Conservation (phyloP, 192 early-diverging fungal genomes). For the Coemansia sp. region DNA sequence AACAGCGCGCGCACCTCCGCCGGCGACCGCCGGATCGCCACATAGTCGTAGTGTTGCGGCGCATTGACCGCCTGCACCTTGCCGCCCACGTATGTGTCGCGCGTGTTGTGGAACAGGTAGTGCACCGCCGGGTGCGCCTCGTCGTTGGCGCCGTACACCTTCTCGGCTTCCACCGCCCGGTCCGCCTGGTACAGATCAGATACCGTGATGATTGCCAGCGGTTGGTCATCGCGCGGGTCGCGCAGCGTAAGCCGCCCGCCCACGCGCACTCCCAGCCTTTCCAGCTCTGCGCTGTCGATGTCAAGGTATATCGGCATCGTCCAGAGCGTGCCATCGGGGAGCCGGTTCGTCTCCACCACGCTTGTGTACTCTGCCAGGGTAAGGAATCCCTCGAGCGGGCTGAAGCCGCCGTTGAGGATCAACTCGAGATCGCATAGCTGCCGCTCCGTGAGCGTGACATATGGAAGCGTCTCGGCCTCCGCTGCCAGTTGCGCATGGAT, state of each 20-base stretch:
- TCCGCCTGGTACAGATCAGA: constrained; percentile 81
- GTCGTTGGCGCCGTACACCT: constrained; percentile 89
- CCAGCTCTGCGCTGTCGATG: constrained; percentile 68
- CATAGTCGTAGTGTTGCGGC: constrained; percentile 92
- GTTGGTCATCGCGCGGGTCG: constrained; percentile 81
- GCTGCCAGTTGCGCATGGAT: constrained; percentile 65
- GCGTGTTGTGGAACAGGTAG: constrained; percentile 77
- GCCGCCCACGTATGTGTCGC: constrained; percentile 87
- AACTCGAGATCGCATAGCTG: constrained; percentile 96
- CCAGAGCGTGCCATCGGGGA: constrained; percentile 81
- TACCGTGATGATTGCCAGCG: constrained; percentile 86
- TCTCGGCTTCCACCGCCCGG: constrained; percentile 73
- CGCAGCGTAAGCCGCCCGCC: constrained; percentile 73
- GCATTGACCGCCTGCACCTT: constrained; percentile 80
- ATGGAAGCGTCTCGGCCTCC: constrained; percentile 68
- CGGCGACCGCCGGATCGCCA: constrained; percentile 80
- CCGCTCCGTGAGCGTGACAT: constrained; percentile 82
- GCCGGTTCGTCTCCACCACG: constrained; percentile 76
- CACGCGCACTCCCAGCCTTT: constrained; percentile 53
- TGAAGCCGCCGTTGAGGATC: constrained; percentile 95
- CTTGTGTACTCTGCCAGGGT: constrained; percentile 83
- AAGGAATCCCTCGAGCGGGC: constrained; percentile 92
- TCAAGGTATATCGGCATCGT: constrained; percentile 93
- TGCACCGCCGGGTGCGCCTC: constrained; percentile 85
- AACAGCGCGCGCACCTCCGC: constrained; percentile 91